These are phyloP conservation scores for Sporobolomyces pararoseus DNA, from an alignment of 768 basidiomycete genomes.

Conservation along the genomic window DNA sequence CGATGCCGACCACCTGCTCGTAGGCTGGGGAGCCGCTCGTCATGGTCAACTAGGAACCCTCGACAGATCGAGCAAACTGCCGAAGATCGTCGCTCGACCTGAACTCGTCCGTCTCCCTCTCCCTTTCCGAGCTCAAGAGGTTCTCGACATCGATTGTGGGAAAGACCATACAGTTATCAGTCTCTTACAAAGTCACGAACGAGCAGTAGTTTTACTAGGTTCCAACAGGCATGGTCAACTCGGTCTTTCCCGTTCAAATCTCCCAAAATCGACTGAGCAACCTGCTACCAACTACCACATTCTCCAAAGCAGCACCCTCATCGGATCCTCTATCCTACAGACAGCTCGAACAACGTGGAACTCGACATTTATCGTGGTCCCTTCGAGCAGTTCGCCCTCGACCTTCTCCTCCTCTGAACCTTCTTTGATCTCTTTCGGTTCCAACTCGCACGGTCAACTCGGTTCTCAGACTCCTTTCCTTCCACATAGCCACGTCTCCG, in stretches of 20 bases:
- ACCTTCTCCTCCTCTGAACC: neutral
- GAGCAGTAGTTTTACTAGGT: slow-evolving; percentile 20
- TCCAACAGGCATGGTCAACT: slow-evolving; percentile 40
- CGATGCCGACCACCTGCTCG: slow-evolving; percentile 48
- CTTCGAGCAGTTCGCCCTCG: neutral
- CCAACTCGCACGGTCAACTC: slow-evolving; percentile 69
- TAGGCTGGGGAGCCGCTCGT: slow-evolving; percentile 79
- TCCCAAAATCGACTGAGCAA: neutral
- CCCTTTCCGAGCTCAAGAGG: neutral
- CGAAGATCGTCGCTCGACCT: neutral
- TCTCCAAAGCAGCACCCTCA: too few relatives aligned
- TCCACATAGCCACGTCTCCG: too few relatives aligned
- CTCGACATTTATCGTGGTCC: neutral
- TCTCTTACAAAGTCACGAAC: slow-evolving; percentile 2
- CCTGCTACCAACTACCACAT: neutral
- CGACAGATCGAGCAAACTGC: neutral
- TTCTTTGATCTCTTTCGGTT: slow-evolving; percentile 56
- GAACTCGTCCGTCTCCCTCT: neutral
- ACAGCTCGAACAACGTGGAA: slow-evolving; percentile 4
- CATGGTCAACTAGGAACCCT: slow-evolving; percentile 73
- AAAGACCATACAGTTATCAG: slow-evolving; percentile 38
- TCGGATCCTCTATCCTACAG: neutral
- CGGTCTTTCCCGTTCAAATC: neutral
- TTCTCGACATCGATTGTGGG: slow-evolving; percentile 23
- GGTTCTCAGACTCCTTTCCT: slow-evolving; percentile 49